phyloP scores from a whole-genome alignment of 78 protist species.

The Dictyostelium citrinum region DNA sequence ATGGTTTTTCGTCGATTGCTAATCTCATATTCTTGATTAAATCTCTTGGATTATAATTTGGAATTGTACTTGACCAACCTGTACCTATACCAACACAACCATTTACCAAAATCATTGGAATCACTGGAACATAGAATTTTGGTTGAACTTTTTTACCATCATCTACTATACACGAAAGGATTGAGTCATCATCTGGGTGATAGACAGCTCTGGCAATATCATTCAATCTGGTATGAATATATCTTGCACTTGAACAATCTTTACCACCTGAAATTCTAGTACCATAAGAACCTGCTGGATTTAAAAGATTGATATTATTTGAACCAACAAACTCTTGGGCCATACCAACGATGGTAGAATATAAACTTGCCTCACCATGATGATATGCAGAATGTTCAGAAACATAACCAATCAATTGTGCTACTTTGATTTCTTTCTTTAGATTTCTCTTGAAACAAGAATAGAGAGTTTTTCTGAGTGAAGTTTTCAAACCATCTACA shows the following conservation, averaged over 20 bases:
- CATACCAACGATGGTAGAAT: slow-evolving; percentile 93
- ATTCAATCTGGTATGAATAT: slow-evolving; percentile 94
- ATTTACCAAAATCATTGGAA: slow-evolving; percentile 98
- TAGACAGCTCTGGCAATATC: slow-evolving; percentile 90
- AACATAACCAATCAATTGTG: slow-evolving; percentile 98
- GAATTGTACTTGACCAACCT: slow-evolving; percentile 83
- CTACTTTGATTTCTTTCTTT: slow-evolving; percentile 96
- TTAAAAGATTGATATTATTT: slow-evolving; percentile 96
- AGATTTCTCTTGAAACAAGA: slow-evolving; percentile 98
- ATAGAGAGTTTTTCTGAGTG: slow-evolving; percentile 97
- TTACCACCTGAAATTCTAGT: slow-evolving; percentile 85
- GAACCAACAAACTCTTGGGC: slow-evolving; percentile 97
- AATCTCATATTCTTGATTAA: slow-evolving; percentile 79
- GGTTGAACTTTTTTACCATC: slow-evolving; percentile 99
- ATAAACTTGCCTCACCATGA: slow-evolving; percentile 97
- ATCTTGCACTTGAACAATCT: slow-evolving; percentile 83
- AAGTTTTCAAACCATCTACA: slow-evolving; percentile 98
- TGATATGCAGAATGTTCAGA: slow-evolving; percentile 97
- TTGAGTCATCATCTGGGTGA: slow-evolving; percentile 92
- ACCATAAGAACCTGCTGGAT: slow-evolving; percentile 98
- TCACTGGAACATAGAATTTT: slow-evolving; percentile 92
- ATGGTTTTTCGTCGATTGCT: slow-evolving; percentile 75
- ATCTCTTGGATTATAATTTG: slow-evolving; percentile 94
- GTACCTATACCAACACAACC: slow-evolving; percentile 87
- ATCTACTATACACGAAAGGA: slow-evolving; percentile 92